A percentile compares a stretch with the other conserved stretches of the same genome.
phyloP scores from a whole-genome alignment of 495 filamentous ascomycete genomes.

The Trichoderma reesei region DNA sequence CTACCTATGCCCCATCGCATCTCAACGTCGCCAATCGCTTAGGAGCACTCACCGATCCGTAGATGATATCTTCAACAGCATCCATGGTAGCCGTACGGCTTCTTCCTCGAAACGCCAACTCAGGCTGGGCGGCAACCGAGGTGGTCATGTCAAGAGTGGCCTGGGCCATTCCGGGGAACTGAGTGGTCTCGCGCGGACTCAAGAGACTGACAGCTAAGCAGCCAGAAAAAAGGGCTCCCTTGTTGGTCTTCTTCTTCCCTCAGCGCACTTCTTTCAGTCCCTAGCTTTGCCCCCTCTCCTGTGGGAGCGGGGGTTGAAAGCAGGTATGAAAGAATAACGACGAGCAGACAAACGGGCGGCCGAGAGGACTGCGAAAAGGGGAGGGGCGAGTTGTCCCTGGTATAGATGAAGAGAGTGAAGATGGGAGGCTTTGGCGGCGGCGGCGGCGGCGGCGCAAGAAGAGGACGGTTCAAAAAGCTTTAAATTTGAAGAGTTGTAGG shows the following conservation, averaged over 20 bases:
- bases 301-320: constrained; percentile 7
- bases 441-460: not conserved
- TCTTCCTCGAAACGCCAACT: not conserved
- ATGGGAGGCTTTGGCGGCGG: too few species aligned
- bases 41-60: constrained; percentile 61
- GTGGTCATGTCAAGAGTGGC: not conserved
- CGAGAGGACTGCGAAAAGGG: not conserved
- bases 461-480: not conserved
- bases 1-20: not conserved
- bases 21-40: not conserved
- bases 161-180: not conserved
- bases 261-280: constrained; percentile 7
- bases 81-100: constrained; percentile 44
- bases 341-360: not conserved
- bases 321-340: constrained; percentile 3
- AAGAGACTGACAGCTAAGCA: not conserved
- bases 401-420: too few species aligned
- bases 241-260: not conserved
- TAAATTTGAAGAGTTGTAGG: not conserved
- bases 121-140: not conserved
- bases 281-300: constrained; percentile 8
- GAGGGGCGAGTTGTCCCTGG: too few species aligned
- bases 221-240: not conserved
- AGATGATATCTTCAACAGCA: constrained; percentile 69
- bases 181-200: not conserved